A percentile compares a stretch with the other conserved stretches of the same genome.
phyloP scores from a whole-genome alignment of 208 protist genomes.

The Jaenimonas drosophilae region DNA sequence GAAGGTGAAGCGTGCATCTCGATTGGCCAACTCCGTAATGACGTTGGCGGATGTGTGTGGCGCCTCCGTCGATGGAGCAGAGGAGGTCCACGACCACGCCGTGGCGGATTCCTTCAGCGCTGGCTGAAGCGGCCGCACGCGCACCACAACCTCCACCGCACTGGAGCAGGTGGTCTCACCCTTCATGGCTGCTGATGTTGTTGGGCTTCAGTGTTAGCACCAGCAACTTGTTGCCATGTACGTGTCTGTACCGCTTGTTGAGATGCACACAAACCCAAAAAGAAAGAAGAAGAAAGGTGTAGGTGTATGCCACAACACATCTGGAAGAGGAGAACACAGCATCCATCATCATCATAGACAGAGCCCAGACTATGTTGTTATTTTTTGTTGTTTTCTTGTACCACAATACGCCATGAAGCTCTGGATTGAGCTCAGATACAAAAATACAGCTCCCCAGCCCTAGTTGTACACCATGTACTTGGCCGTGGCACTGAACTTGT shows the following conservation, averaged over 20 bases:
- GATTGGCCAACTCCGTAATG: slow-evolving; percentile 36
- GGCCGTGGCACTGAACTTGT: slow-evolving; percentile 99
- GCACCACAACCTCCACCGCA: slow-evolving; percentile 61
- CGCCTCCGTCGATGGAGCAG: slow-evolving; percentile 5
- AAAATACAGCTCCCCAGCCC: slow-evolving; percentile 1
- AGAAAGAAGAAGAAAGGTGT: slow-evolving; percentile 1
- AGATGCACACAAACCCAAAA: too few relatives aligned
- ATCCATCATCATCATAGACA: too few relatives aligned
- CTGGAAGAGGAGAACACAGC: too few relatives aligned
- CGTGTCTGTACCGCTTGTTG: too few relatives aligned
- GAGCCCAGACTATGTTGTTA: slow-evolving; percentile 3
- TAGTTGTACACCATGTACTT: slow-evolving; percentile 99
- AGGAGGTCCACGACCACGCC: slow-evolving; percentile 6
- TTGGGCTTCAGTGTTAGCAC: too few relatives aligned
- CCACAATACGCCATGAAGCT: background rate
- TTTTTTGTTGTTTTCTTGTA: slow-evolving; percentile 6
- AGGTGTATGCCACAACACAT: background rate
- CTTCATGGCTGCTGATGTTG: too few relatives aligned
- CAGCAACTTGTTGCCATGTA: too few relatives aligned
- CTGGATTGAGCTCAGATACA: slow-evolving; percentile 4
- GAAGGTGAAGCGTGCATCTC: slow-evolving; percentile 60
- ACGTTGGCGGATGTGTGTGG: slow-evolving; percentile 20
- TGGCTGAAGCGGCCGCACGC: slow-evolving; percentile 40
- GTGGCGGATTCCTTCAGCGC: slow-evolving; percentile 31
- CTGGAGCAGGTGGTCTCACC: slow-evolving; percentile 8